A percentile compares a stretch with the other conserved stretches of the same genome.
Evolutionary conservation across 129 eudicot species (phyloP).

Genomic region (Helianthus annuus): DNA sequence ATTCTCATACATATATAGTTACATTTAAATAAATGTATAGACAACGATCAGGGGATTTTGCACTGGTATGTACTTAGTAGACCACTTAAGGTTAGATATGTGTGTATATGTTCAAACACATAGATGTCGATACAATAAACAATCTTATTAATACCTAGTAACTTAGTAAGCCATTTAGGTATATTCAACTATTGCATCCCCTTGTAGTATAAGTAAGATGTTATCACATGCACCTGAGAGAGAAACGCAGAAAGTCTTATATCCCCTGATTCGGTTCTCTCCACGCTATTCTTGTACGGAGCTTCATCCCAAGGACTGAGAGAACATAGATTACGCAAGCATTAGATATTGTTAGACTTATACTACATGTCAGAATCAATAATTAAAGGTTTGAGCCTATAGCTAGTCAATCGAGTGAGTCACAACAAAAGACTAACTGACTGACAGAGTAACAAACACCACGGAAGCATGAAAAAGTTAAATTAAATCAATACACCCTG

Average conservation of each 20-base stretch:
- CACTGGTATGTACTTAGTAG: neutral
- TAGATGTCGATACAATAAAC: neutral
- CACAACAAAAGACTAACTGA: neutral
- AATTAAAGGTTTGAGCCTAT: neutral
- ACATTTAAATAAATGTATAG: neutral
- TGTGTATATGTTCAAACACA: slow-evolving; percentile 1
- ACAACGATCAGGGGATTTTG: neutral
- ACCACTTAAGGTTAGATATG: neutral
- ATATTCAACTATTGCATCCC: neutral
- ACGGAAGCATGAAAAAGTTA: neutral
- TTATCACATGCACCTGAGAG: slow-evolving; percentile 58
- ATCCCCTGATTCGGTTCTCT: slow-evolving; percentile 71
- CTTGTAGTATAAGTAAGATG: neutral
- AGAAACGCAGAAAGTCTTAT: slow-evolving; percentile 77
- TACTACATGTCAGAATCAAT: neutral
- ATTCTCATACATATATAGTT: slow-evolving; percentile 12
- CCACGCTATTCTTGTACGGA: slow-evolving; percentile 74
- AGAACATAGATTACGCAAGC: slow-evolving; percentile 9
- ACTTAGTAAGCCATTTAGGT: neutral
- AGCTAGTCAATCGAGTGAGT: slow-evolving; percentile 1
- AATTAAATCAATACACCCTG: neutral
- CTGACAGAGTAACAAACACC: slow-evolving; percentile 2
- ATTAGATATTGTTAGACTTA: slow-evolving; percentile 12
- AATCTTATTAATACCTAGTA: neutral
- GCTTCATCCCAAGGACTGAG: slow-evolving; percentile 86